These are phyloP conservation scores for Cladosporium sp. DNA, from an alignment of 2,329 filamentous ascomycete genomes.

Conservation along the genomic window DNA sequence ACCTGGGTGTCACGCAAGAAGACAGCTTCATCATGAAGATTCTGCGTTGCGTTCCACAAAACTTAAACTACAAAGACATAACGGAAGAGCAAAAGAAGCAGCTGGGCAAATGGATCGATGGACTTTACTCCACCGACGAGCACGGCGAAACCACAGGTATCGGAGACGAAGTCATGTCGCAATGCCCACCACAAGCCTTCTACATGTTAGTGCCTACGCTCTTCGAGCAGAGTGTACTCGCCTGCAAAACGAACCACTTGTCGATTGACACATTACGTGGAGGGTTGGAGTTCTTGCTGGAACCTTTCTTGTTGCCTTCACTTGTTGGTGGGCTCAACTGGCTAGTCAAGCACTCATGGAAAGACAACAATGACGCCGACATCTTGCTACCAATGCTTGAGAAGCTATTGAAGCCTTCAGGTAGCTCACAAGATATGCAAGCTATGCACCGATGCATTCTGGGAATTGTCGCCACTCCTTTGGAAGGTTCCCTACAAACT, in stretches of 20 bases:
- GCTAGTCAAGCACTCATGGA: constrained; percentile 69
- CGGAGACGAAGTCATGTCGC: constrained; percentile 77
- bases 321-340: constrained; percentile 72
- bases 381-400: constrained; percentile 71
- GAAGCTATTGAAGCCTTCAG: constrained; percentile 68
- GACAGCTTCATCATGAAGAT: constrained; percentile 71
- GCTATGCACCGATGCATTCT: constrained; percentile 71
- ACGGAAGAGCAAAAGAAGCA: constrained; percentile 65
- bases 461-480: constrained; percentile 67
- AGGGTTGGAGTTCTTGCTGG: constrained; percentile 76
- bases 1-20: constrained; percentile 61
- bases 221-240: constrained; percentile 73
- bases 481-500: constrained; percentile 66
- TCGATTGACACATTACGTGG: constrained; percentile 70
- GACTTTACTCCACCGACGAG: constrained; percentile 70
- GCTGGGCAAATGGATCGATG: constrained; percentile 72
- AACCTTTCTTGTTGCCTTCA: constrained; percentile 77
- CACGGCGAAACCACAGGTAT: constrained; percentile 60
- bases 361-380: constrained; percentile 62
- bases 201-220: constrained; percentile 75
- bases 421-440: constrained; percentile 70
- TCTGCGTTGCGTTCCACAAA: constrained; percentile 59
- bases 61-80: constrained; percentile 60
- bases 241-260: constrained; percentile 64
- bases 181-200: constrained; percentile 79